Percentiles rank a stretch among this genome's conserved stretches.
Evolutionary conservation across 306 rosid genomes (phyloP).

Genomic region (Nissolia schottii): DNA sequence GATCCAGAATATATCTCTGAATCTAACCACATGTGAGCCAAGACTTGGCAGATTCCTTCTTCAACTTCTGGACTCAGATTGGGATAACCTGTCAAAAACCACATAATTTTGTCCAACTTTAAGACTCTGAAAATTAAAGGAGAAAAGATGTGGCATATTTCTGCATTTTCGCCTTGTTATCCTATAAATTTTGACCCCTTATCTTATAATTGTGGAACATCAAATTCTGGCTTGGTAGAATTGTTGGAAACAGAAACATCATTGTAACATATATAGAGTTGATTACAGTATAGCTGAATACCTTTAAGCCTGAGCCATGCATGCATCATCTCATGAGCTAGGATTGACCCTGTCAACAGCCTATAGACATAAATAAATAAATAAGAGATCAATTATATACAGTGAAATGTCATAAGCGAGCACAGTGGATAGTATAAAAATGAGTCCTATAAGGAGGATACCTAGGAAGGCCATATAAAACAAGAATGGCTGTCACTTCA

Average conservation of each 20-base stretch:
- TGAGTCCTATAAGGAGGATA: slow-evolving; percentile 17
- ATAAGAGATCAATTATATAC: slow-evolving; percentile 23
- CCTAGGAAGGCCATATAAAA: slow-evolving; percentile 97
- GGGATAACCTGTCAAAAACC: slow-evolving; percentile 65
- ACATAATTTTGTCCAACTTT: slow-evolving; percentile 9
- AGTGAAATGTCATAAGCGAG: slow-evolving; percentile 5
- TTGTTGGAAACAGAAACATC: slow-evolving; percentile 10
- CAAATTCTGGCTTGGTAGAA: too few species aligned
- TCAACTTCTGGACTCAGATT: slow-evolving; percentile 88
- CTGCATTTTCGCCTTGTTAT: too few species aligned
- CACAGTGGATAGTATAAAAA: neutral
- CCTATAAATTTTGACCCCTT: too few species aligned
- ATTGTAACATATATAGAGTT: neutral
- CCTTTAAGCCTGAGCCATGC: slow-evolving; percentile 99
- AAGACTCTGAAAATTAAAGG: slow-evolving; percentile 5
- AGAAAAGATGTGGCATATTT: too few species aligned
- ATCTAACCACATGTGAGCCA: slow-evolving; percentile 96
- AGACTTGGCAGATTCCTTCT: slow-evolving; percentile 98
- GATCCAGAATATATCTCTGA: slow-evolving; percentile 71
- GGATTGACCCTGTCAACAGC: slow-evolving; percentile 91
- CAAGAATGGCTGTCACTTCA: slow-evolving; percentile 96
- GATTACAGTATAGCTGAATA: slow-evolving; percentile 26
- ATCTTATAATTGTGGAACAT: too few species aligned
- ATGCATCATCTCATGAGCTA: slow-evolving; percentile 99
- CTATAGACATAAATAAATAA: slow-evolving; percentile 46